Evolutionary conservation across 1,284 basidiomycete genomes (phyloP).

Genomic region (Leccinum fallax): DNA sequence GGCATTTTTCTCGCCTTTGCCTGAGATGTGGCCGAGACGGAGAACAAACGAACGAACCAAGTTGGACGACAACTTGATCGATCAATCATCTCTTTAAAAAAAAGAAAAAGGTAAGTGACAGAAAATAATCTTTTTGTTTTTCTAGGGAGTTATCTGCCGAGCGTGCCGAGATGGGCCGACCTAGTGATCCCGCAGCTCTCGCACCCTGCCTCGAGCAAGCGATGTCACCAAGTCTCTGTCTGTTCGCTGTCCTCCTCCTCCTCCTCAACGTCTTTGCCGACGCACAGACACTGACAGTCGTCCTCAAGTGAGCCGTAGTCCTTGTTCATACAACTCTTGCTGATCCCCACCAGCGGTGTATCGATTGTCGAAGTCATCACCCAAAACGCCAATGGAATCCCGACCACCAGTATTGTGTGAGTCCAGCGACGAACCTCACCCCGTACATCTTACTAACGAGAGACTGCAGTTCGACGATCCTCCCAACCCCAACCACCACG

Average conservation of each 20-base stretch:
- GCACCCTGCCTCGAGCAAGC: conserved; percentile 8
- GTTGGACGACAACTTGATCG: conserved; percentile 32
- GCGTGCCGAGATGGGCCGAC: conserved; percentile 15
- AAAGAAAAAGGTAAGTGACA: not conserved
- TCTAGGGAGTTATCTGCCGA: conserved; percentile 28
- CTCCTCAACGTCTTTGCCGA: conserved; percentile 26
- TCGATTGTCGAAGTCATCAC: conserved; percentile 58
- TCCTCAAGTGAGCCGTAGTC: conserved; percentile 43
- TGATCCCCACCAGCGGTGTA: conserved; percentile 46
- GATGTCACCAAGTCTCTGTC: conserved; percentile 24
- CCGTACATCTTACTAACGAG: conserved; percentile 7
- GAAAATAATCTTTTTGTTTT: conserved; percentile 1
- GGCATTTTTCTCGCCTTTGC: conserved; percentile 72
- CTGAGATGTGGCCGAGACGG: conserved; percentile 24
- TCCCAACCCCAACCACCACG: conserved; percentile 25
- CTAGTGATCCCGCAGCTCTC: not conserved
- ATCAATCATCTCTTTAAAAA: conserved; percentile 36
- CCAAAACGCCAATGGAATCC: conserved; percentile 42
- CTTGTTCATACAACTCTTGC: conserved; percentile 1
- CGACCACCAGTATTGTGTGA: conserved; percentile 51
- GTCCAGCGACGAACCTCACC: conserved; percentile 12
- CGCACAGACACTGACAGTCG: conserved; percentile 51
- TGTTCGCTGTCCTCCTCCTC: conserved; percentile 31
- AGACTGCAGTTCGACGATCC: conserved; percentile 26
- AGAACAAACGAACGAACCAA: conserved; percentile 19